Base-by-base conservation (phyloP, 495 filamentous ascomycete genomes). In the Hypoxylon lienhwacheense region DNA sequence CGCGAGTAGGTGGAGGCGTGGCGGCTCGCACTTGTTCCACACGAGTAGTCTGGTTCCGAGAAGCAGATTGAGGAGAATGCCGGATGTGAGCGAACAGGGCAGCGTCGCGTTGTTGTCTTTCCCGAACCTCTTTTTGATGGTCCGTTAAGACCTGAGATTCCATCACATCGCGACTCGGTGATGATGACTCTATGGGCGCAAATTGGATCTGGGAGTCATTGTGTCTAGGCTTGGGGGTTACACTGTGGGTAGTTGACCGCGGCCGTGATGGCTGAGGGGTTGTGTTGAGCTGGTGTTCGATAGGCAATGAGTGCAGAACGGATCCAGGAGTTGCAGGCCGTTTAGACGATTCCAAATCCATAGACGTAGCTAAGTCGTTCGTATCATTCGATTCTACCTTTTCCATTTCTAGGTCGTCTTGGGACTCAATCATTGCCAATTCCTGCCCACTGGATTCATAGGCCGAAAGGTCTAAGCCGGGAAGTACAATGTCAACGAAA, bases 171-270 rank as follows among this genome's bases (percentile, higher is more conserved):
- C 57, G 55, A 7, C 58, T 53, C 2, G 70, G 69, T 3, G 83
- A 77, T 0, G 84, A 81, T 3, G 79, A 81, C 7, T 80, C 77
- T 39, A 91, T 82, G 0, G 83, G 66, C 4, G 83, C 80, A 59
- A 91, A 93, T 34, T 89, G 75, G 24, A 92, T 76, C 54, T 91
- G 88, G 4, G 89, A 90, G 66, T 91, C 80, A 57, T 91, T 79
- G 60, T 93, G 89, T 20, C 84, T 78, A 20, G 82, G 69, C 17
- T 73, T 78, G 2, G 73, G 66, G 14, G 65, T 65, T 1, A 43
- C 52, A 22, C 43, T 63, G 1, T 57, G 67, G 32, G 33, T 58
- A 20, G 61, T 17, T 17, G 65, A 55, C 28, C 51, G 66, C 7
- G 70, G 64, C 3, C 45, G 43, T 24, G 55, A 52, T 20, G 21